Evolutionary conservation across 495 filamentous ascomycete genomes (phyloP), one percentile per base, ranked within the genome.

Genomic region (Tuber borchii): DNA sequence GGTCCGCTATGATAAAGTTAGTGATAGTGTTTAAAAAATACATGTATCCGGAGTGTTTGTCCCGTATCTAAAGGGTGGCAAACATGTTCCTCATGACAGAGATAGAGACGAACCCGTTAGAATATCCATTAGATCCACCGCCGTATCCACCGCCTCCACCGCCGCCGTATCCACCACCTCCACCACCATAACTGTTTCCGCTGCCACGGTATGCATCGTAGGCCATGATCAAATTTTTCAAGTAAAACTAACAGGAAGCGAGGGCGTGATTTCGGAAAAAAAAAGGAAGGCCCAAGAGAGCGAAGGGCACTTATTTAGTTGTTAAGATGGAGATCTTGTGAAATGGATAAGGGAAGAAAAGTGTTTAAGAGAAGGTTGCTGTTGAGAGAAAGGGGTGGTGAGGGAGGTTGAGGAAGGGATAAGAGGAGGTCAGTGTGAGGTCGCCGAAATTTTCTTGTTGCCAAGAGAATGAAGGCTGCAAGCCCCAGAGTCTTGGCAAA

Each of bases 51-150:
- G 39, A 71, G 70, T 46, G 61, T 73, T 76, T 68, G 22, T 79
- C 78, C 73, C 65, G 78, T 71, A 40, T 79, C 77, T 75, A 79
- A 69, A 71, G 65, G 70, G 73, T 73, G 78, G 75, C 78, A 75
- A 65, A 79, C 78, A 77, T 77, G 70, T 79, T 75, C 70, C 70
- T 75, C 71, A 70, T 65, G 65, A 73, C 70, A 37, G 70, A 72
- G 44, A 75, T 71, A 56, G 73, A 79, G 77, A 73, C 78, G 70
- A 72, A 79, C 78, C 72, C 72, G 69, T 79, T 79, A 75, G 78
- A 75, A 79, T 79, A 79, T 77, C 88, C 87, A 79, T 87, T 86
- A 61, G 81, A 82, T 71, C 80, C 80, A 44, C 83, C 74, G 16
- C 72, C 74, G 22, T 82, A 80, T 76, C 80, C 80, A 70, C 80